These are phyloP conservation scores for Circinella minor DNA, from an alignment of 371 early-diverging fungal genomes.

Conservation along the genomic window DNA sequence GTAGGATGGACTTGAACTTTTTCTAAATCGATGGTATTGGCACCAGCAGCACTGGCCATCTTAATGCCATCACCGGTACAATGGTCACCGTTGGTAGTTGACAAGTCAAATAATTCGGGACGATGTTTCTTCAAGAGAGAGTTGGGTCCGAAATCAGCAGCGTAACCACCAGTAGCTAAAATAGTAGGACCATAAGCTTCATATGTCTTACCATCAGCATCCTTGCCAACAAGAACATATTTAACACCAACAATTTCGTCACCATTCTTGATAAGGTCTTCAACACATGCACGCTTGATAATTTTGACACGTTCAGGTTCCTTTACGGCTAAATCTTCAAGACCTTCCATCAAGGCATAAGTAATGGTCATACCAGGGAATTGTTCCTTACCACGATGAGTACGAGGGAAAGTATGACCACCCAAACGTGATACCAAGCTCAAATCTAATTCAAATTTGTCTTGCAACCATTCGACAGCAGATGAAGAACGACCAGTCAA, in stretches of 20 bases:
- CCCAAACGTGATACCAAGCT: constrained; percentile 91
- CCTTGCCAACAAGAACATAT: constrained; percentile 65
- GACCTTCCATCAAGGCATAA: constrained; percentile 88
- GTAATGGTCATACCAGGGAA: constrained; percentile 97
- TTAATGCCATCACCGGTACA: constrained; percentile 96
- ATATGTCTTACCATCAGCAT: constrained; percentile 57
- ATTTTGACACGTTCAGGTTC: constrained; percentile 76
- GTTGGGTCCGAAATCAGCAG: constrained; percentile 73
- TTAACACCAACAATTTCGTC: constrained; percentile 84
- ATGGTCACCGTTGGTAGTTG: constrained; percentile 94
- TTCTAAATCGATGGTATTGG: constrained; percentile 90
- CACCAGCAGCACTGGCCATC: constrained; percentile 84
- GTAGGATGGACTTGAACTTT: constrained; percentile 98
- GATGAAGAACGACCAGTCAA: constrained; percentile 84
- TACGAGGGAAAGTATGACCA: constrained; percentile 88
- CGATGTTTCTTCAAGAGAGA: constrained; percentile 73
- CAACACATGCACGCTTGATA: constrained; percentile 81
- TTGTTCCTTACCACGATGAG: constrained; percentile 94
- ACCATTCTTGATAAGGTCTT: constrained; percentile 56
- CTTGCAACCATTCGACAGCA: constrained; percentile 94
- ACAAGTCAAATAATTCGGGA: constrained; percentile 68
- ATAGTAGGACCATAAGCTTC: constrained; percentile 81
- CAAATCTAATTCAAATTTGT: constrained; percentile 86
- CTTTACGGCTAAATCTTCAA: constrained; percentile 76
- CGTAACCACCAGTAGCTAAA: constrained; percentile 94